Evolutionary conservation across 2,329 filamentous ascomycete species (phyloP), one percentile per base, ranked within the genome.

Genomic region (Apiospora kogelbergensis): DNA sequence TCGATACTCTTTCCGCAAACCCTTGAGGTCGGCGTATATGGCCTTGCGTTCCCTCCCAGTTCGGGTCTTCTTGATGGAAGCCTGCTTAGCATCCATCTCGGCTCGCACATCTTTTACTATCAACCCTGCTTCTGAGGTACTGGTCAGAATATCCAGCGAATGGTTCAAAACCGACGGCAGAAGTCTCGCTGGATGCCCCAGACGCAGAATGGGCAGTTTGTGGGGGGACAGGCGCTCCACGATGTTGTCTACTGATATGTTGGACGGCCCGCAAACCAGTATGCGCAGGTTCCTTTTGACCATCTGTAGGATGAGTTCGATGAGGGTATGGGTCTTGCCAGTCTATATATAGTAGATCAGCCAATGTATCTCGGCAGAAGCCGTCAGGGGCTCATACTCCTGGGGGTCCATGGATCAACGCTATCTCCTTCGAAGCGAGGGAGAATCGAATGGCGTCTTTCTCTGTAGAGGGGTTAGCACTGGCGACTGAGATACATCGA

Each of bases 231-330:
- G 87, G 9, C 96, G 90, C 81, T 99, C 96, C 10, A 98, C 95
- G 69, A 99, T 97, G 77, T 99, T 99, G 85, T 99, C 96, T 1
- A 99, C 96, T 0, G 94, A 96, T 74, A 99, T 95, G 78, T 99
- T 99, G 40, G 94, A 97, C 0, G 96, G 96, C 0, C 95, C 96
- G 76, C 96, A 98, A n/a, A 98, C 95, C 1, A 98, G 85, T 13
- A 98, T 85, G 1, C 94, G 89, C 67, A 91, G 86, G 42, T 90
- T 87, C 30, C 89, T 88, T 76, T 90, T 91, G 68, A 97, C 84
- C 74, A 98, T 84, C 77, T 99, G 96, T n/a, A 97, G 85, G 70
- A 99, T 97, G 15, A 99, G 85, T 80, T 99, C 96, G 70, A 99
- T 95, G 46, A 99, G 83, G 0, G 96, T 98, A 78, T 98, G 95